Evolutionary conservation across 2,329 filamentous ascomycete genomes (phyloP).

Genomic region (Penicillium sclerotigenum): DNA sequence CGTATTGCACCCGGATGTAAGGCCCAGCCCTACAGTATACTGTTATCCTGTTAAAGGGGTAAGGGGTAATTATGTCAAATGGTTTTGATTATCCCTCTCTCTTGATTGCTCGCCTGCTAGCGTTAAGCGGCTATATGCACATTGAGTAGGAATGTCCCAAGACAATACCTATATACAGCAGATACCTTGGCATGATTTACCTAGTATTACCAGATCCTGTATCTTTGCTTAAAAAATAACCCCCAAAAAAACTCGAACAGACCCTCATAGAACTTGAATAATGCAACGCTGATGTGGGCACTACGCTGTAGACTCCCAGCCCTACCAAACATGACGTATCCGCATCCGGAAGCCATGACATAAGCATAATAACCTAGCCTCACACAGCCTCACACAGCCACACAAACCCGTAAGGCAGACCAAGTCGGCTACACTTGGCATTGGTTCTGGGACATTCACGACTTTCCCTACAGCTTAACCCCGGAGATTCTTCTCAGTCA

Average conservation of each 20-base stretch:
- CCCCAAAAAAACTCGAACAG: neutral
- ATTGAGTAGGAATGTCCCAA: neutral
- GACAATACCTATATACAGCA: neutral
- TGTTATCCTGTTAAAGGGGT: neutral
- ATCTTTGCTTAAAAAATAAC: too few relatives aligned
- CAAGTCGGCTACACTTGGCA: constrained; percentile 5
- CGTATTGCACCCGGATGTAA: neutral
- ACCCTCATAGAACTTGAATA: neutral
- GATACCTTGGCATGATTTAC: neutral
- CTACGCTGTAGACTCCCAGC: constrained; percentile 3
- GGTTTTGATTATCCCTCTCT: neutral
- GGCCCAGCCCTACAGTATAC: neutral
- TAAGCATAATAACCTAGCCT: constrained; percentile 6
- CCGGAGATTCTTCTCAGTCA: neutral
- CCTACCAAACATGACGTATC: constrained; percentile 18
- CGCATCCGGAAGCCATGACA: constrained; percentile 13
- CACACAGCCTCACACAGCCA: constrained; percentile 12
- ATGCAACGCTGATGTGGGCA: neutral
- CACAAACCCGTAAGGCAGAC: constrained; percentile 3
- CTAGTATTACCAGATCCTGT: neutral
- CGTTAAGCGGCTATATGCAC: neutral
- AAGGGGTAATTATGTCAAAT: neutral
- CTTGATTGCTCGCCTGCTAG: neutral
- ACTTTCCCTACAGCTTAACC: neutral
- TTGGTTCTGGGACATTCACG: neutral